These are phyloP conservation scores for Ophiobolus disseminans DNA, from an alignment of 2,329 filamentous ascomycete genomes.

Conservation along the genomic window DNA sequence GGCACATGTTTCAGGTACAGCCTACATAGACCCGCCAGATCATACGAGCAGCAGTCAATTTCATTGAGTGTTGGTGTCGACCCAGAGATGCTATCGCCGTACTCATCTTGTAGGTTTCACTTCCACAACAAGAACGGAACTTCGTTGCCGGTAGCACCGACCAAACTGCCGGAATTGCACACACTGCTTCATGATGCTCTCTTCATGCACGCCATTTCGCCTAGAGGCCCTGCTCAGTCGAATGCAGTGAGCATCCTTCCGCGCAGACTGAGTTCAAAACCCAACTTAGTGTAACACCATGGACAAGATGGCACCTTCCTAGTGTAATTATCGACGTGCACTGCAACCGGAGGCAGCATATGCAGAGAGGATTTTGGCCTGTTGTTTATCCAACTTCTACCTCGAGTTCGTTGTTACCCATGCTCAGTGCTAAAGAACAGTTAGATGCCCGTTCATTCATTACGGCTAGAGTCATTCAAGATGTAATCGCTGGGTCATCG, in stretches of 20 bases:
- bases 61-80: background rate
- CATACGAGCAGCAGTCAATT: background rate
- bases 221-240: background rate
- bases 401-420: too few species aligned
- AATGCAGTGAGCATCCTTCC: slow-evolving; percentile 3
- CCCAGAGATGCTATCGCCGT: background rate
- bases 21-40: background rate
- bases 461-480: too few species aligned
- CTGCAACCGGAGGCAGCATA: background rate
- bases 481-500: too few species aligned
- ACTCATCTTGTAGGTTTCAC: background rate
- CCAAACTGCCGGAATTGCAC: background rate
- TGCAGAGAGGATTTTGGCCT: too few species aligned
- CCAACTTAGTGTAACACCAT: background rate
- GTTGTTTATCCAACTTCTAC: too few species aligned
- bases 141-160: background rate
- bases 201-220: background rate
- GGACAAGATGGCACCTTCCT: background rate
- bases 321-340: background rate
- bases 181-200: background rate
- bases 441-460: too few species aligned
- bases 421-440: too few species aligned
- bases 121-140: background rate
- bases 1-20: too few species aligned
- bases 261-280: background rate